phyloP scores from a whole-genome alignment of 495 filamentous ascomycete genomes.

The Symbiotaphrina buchneri region DNA sequence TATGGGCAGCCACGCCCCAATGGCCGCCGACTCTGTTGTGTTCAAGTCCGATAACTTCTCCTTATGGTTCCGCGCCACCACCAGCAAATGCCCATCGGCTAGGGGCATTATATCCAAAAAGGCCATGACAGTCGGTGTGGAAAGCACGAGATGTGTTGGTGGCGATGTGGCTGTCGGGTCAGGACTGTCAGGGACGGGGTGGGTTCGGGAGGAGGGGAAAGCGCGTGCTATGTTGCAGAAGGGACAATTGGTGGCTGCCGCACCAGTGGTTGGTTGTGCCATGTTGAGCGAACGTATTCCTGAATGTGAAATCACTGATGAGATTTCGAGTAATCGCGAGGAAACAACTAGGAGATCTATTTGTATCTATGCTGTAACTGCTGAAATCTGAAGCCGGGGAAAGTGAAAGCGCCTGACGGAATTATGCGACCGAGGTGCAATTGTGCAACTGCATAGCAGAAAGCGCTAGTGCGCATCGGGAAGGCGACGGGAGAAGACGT shows the following conservation, averaged over 20 bases:
- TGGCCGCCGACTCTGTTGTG: constrained; percentile 27
- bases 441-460: too few relatives aligned
- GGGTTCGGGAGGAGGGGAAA: constrained; percentile 10
- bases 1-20: constrained; percentile 51
- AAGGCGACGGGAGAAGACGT: too few relatives aligned
- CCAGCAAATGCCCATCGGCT: constrained; percentile 51
- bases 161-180: constrained; percentile 16
- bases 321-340: too few relatives aligned
- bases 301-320: too few relatives aligned
- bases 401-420: too few relatives aligned
- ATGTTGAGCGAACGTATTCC: not conserved
- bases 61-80: constrained; percentile 48
- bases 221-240: constrained; percentile 40
- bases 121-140: constrained; percentile 47
- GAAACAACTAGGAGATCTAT: too few relatives aligned
- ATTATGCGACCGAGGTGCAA: too few relatives aligned
- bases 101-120: constrained; percentile 87
- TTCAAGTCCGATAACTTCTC: constrained; percentile 46
- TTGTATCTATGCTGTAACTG: too few relatives aligned
- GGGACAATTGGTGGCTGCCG: constrained; percentile 21
- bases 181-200: constrained; percentile 5
- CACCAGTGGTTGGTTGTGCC: constrained; percentile 4
- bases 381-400: too few relatives aligned
- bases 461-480: too few relatives aligned
- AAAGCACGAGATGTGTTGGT: constrained; percentile 45